A percentile compares a stretch with the other conserved stretches of the same genome.
Evolutionary conservation across 169 alveolate genomes (phyloP).

Genomic region (Fabrea salina): DNA sequence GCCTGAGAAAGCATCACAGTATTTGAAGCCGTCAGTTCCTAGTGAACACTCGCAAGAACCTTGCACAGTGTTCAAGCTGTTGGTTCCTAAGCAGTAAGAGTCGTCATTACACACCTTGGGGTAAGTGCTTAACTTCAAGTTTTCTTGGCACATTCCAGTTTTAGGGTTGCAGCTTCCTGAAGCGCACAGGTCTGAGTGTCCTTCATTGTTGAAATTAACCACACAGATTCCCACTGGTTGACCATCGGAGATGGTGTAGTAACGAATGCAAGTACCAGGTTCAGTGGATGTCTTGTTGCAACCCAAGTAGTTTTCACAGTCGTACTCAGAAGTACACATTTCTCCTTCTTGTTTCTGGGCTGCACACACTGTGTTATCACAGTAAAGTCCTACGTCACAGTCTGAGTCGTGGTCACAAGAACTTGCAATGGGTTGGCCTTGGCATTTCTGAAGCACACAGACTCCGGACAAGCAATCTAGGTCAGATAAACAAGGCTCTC

Average conservation of each 20-base stretch:
- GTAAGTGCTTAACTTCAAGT: neutral
- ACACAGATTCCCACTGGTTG: slow-evolving; percentile 16
- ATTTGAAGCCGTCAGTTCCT: neutral
- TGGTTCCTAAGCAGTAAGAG: neutral
- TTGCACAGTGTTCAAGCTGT: neutral
- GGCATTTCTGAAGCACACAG: neutral
- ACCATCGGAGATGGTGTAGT: neutral
- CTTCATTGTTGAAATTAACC: neutral
- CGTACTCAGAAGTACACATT: neutral
- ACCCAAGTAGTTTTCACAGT: slow-evolving; percentile 2
- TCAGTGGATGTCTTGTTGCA: slow-evolving; percentile 11
- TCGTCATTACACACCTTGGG: neutral
- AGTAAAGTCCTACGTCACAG: slow-evolving; percentile 13
- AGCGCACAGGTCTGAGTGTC: neutral
- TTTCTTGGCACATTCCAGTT: slow-evolving; percentile 9
- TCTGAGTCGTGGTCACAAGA: neutral
- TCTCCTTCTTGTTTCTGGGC: neutral
- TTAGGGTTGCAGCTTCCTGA: neutral
- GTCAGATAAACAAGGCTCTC: slow-evolving; percentile 19
- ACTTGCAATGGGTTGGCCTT: slow-evolving; percentile 14
- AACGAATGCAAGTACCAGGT: neutral
- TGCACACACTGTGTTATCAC: neutral
- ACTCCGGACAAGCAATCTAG: slow-evolving; percentile 6
- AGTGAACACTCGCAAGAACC: slow-evolving; percentile 14
- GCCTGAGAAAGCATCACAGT: neutral